Percentiles rank a stretch among this genome's conserved stretches.
phyloP scores from a whole-genome alignment of 2,329 filamentous ascomycete species.

The Amesomyces nigricolor region DNA sequence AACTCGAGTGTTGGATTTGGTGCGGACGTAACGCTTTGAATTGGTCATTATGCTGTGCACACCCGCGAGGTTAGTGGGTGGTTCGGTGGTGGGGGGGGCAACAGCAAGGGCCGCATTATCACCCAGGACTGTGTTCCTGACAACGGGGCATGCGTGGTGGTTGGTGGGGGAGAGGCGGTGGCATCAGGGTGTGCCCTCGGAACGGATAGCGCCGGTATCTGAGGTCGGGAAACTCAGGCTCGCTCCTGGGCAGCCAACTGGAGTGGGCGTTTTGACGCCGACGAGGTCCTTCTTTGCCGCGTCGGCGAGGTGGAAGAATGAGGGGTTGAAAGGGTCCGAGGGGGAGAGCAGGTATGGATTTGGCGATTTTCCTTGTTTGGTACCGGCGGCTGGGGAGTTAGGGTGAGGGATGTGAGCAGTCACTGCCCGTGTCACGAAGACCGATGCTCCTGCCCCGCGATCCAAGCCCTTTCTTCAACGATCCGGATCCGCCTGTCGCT shows the following conservation, averaged over 20 bases:
- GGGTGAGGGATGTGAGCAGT: neutral
- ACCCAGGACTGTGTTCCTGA: no score
- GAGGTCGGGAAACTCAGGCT: neutral
- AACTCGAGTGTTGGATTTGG: no score
- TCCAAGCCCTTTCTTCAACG: no score
- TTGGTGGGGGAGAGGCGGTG: neutral
- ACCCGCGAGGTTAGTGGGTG: no score
- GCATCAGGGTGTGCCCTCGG: neutral
- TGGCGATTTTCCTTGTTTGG: neutral
- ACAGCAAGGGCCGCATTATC: no score
- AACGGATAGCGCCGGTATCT: neutral
- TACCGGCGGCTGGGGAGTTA: neutral
- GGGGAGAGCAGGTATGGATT: constrained; percentile 8
- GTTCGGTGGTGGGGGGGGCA: no score
- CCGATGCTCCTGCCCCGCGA: neutral
- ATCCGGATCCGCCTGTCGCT: neutral
- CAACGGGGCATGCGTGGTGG: neutral
- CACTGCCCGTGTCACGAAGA: no score
- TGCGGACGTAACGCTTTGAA: no score
- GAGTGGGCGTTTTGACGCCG: neutral
- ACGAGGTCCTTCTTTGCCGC: constrained; percentile 9
- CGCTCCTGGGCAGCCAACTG: neutral
- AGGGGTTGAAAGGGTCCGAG: neutral
- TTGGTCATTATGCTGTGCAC: no score
- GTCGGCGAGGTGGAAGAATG: neutral